phyloP scores from a whole-genome alignment of 441 rosid genomes.

The Erodium texanum region DNA sequence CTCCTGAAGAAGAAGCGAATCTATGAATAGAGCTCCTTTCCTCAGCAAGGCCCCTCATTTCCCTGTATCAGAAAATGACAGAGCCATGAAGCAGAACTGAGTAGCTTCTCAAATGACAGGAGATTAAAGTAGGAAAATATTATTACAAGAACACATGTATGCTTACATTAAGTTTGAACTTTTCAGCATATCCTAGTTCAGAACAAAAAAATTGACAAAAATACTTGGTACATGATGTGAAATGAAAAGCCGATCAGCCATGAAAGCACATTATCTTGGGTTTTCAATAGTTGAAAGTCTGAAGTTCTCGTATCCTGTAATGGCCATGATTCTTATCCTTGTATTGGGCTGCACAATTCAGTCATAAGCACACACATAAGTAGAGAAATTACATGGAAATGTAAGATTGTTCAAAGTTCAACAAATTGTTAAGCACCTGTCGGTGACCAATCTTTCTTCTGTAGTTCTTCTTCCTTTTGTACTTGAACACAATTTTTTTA shows the following conservation, averaged over 20 bases:
- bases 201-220: too few relatives aligned
- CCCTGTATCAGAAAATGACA: too few relatives aligned
- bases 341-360: slow-evolving; percentile 67
- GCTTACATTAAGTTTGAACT: too few relatives aligned
- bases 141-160: too few relatives aligned
- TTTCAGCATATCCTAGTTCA: too few relatives aligned
- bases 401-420: not conserved
- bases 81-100: too few relatives aligned
- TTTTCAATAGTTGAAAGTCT: slow-evolving; percentile 44
- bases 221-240: too few relatives aligned
- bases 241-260: too few relatives aligned
- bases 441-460: slow-evolving; percentile 91
- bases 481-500: slow-evolving; percentile 83
- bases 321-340: slow-evolving; percentile 68
- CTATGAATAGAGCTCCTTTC: slow-evolving; percentile 29
- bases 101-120: too few relatives aligned
- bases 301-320: slow-evolving; percentile 71
- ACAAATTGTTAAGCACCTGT: slow-evolving; percentile 40
- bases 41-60: too few relatives aligned
- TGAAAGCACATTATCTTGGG: too few relatives aligned
- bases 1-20: slow-evolving; percentile 76
- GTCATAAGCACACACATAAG: not conserved
- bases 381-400: not conserved
- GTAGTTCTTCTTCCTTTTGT: slow-evolving; percentile 86
- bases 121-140: too few relatives aligned